Percentiles rank a stretch among this genome's conserved stretches.
Evolutionary conservation across 2,329 filamentous ascomycete species (phyloP).

Genomic region (Arthroderma sp.): DNA sequence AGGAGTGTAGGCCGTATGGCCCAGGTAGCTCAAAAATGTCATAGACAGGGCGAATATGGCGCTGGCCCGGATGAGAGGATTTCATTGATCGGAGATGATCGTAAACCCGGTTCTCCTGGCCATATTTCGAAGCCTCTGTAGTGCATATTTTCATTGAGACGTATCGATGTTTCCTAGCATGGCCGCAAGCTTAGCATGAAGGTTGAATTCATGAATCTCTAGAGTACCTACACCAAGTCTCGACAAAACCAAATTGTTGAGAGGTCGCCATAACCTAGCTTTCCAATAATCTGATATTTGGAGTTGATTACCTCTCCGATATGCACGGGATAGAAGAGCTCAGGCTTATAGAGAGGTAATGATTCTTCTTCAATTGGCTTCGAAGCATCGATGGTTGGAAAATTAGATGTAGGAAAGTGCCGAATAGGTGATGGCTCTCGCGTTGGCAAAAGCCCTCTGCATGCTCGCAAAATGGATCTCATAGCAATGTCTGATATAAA

Average conservation of each 20-base stretch:
- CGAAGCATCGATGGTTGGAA: not conserved
- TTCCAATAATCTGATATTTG: slow-evolving; percentile 15
- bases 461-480: no score
- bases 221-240: slow-evolving; percentile 7
- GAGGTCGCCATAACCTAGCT: slow-evolving; percentile 17
- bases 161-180: not conserved
- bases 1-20: not conserved
- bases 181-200: not conserved
- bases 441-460: no score
- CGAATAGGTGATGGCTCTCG: no score
- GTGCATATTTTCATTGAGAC: no score
- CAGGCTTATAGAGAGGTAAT: slow-evolving; percentile 10
- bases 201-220: not conserved
- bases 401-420: no score
- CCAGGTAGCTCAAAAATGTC: not conserved
- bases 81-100: no score
- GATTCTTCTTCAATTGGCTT: slow-evolving; percentile 12
- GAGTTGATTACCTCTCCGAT: slow-evolving; percentile 12
- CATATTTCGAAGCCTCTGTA: no score
- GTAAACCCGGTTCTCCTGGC: no score
- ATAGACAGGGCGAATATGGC: not conserved
- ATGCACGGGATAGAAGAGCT: slow-evolving; percentile 13
- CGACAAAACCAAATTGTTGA: slow-evolving; percentile 17
- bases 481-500: no score
- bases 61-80: no score